Evolutionary conservation across 2,329 filamentous ascomycete species (phyloP).

Genomic region (Rutstroemia sydowiana): DNA sequence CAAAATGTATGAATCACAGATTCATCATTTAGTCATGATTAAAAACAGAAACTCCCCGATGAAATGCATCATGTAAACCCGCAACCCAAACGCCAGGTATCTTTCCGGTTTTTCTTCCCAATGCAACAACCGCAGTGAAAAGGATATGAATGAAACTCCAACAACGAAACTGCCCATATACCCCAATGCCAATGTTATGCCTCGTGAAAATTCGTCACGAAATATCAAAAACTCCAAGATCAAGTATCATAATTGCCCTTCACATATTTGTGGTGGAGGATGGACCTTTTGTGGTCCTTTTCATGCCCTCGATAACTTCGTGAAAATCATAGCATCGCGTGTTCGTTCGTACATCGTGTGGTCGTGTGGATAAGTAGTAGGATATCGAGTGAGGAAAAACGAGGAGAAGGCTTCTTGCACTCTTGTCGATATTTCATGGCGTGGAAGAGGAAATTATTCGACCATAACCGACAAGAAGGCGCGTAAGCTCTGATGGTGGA

Average conservation of each 20-base stretch:
- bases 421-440: conserved; percentile 16
- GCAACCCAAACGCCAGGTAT: conserved; percentile 28
- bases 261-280: conserved; percentile 11
- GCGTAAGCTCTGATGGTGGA: conserved; percentile 28
- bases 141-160: conserved; percentile 12
- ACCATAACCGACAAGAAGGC: conserved; percentile 28
- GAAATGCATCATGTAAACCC: conserved; percentile 8
- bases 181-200: not conserved
- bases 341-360: conserved; percentile 17
- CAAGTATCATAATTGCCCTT: conserved; percentile 12
- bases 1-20: conserved; percentile 20
- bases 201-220: conserved; percentile 20
- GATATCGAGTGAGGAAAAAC: conserved; percentile 6
- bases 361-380: conserved; percentile 13
- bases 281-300: conserved; percentile 17
- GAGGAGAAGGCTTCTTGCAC: conserved; percentile 5
- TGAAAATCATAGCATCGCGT: conserved; percentile 24
- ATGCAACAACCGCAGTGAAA: conserved; percentile 19
- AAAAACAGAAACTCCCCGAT: conserved; percentile 9
- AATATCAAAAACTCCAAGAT: conserved; percentile 23
- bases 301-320: conserved; percentile 29
- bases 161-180: conserved; percentile 14
- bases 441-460: conserved; percentile 22
- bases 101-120: conserved; percentile 25
- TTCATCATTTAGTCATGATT: conserved; percentile 13